Evolutionary conservation across 371 early-diverging fungal genomes (phyloP).

Genomic region (Lichtheimia corymbifera): DNA sequence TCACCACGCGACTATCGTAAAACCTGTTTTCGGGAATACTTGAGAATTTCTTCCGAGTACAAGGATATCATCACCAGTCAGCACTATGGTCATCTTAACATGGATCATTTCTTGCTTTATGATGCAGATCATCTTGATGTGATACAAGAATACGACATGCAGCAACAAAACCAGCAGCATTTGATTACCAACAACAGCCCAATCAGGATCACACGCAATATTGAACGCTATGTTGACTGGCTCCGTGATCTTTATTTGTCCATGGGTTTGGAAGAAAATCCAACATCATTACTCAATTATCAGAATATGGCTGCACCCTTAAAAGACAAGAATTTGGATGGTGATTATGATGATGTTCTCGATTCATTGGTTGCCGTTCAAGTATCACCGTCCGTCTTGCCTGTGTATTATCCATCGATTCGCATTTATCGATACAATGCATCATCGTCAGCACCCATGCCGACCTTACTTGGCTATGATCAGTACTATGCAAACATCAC

Average conservation of each 20-base stretch:
- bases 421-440: slow-evolving; percentile 67
- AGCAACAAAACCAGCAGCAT: neutral
- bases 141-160: neutral
- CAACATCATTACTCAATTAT: no score
- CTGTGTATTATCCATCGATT: slow-evolving; percentile 73
- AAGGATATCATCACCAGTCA: slow-evolving; percentile 71
- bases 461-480: slow-evolving; percentile 30
- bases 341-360: slow-evolving; percentile 19
- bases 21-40: slow-evolving; percentile 64
- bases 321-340: neutral
- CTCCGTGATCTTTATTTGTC: slow-evolving; percentile 33
- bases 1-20: slow-evolving; percentile 62
- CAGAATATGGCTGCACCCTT: neutral
- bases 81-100: slow-evolving; percentile 82
- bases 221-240: slow-evolving; percentile 36
- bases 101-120: slow-evolving; percentile 73
- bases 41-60: slow-evolving; percentile 58
- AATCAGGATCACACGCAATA: slow-evolving; percentile 23
- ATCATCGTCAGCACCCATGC: slow-evolving; percentile 13
- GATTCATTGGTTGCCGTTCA: slow-evolving; percentile 43
- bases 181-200: slow-evolving; percentile 6
- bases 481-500: slow-evolving; percentile 48
- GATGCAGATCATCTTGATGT: slow-evolving; percentile 17
- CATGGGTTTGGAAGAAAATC: slow-evolving; percentile 18
- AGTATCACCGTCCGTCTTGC: slow-evolving; percentile 76